Conservation (phyloP, 2,329 filamentous ascomycete genomes). For the Penicillium aurantiogriseum region DNA sequence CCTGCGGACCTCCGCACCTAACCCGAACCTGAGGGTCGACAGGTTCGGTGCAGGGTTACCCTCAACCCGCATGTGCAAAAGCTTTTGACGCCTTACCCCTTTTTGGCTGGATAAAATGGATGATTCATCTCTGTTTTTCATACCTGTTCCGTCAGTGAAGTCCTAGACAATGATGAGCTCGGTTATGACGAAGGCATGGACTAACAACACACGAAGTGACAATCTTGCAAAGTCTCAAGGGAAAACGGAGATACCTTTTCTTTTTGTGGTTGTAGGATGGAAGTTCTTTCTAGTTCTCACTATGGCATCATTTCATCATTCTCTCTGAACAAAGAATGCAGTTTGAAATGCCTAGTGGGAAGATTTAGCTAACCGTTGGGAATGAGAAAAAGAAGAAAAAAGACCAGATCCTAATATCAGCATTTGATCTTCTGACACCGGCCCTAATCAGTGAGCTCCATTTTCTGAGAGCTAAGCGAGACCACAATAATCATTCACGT, state of each 20-base stretch:
- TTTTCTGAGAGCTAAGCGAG: not conserved
- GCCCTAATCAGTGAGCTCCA: not conserved
- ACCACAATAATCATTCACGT: not conserved
- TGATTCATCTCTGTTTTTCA: too few relatives aligned
- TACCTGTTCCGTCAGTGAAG: too few relatives aligned
- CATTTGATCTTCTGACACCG: not conserved
- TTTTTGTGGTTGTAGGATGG: too few relatives aligned
- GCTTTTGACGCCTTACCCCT: too few relatives aligned
- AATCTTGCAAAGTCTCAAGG: fast-evolving
- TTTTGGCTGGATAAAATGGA: too few relatives aligned
- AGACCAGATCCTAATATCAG: too few relatives aligned
- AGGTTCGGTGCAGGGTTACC: too few relatives aligned
- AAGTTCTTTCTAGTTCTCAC: not conserved
- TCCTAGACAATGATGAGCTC: not conserved
- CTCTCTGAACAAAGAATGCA: not conserved
- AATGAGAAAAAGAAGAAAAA: not conserved
- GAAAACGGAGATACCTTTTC: not conserved
- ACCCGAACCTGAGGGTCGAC: too few relatives aligned
- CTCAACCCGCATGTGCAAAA: too few relatives aligned
- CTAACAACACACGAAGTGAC: too few relatives aligned
- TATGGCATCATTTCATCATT: not conserved
- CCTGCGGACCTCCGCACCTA: too few relatives aligned
- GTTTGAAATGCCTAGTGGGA: too few relatives aligned
- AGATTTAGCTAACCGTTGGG: not conserved
- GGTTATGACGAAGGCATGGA: not conserved